A percentile compares a stretch with the other conserved stretches of the same genome.
These are phyloP conservation scores for Nothopassalora personata DNA, from an alignment of 2,329 filamentous ascomycete species.

Conservation along the genomic window DNA sequence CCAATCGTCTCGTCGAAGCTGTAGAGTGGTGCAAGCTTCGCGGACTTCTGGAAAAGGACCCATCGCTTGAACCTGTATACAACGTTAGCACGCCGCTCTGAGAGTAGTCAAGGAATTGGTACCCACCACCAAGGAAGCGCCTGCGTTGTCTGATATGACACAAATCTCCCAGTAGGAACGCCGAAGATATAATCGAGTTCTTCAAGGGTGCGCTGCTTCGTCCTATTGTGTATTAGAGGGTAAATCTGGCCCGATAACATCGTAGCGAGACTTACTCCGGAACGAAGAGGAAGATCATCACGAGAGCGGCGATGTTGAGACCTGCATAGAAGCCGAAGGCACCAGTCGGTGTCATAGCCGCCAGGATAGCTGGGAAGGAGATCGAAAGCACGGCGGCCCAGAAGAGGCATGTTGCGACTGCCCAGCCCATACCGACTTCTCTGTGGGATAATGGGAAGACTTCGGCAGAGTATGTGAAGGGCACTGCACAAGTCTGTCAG, in stretches of 20 bases:
- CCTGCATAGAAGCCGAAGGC: slow-evolving; percentile 56
- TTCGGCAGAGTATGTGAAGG: slow-evolving; percentile 64
- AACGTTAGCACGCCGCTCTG: neutral
- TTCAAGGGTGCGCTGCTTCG: slow-evolving; percentile 43
- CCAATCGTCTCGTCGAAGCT: slow-evolving; percentile 13
- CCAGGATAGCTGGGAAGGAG: slow-evolving; percentile 46
- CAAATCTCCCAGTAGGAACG: slow-evolving; percentile 41
- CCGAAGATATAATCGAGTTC: slow-evolving; percentile 49
- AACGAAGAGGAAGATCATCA: slow-evolving; percentile 48
- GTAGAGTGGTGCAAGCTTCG: slow-evolving; percentile 17
- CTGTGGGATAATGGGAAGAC: slow-evolving; percentile 66
- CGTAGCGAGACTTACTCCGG: slow-evolving; percentile 33
- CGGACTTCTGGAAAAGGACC: slow-evolving; percentile 12
- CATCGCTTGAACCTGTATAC: slow-evolving; percentile 30
- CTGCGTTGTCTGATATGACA: slow-evolving; percentile 32
- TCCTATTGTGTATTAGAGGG: slow-evolving; percentile 27
- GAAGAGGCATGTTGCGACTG: slow-evolving; percentile 60
- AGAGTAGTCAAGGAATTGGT: no score
- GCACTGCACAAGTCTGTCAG: slow-evolving; percentile 40
- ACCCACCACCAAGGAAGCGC: slow-evolving; percentile 40
- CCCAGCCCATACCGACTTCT: slow-evolving; percentile 66
- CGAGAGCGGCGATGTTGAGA: slow-evolving; percentile 51
- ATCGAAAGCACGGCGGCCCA: slow-evolving; percentile 49
- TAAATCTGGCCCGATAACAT: no score
- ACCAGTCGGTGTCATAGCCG: slow-evolving; percentile 47